Evolutionary conservation across 352 stramenopile genomes (phyloP).

Genomic region (Peronospora destructor): DNA sequence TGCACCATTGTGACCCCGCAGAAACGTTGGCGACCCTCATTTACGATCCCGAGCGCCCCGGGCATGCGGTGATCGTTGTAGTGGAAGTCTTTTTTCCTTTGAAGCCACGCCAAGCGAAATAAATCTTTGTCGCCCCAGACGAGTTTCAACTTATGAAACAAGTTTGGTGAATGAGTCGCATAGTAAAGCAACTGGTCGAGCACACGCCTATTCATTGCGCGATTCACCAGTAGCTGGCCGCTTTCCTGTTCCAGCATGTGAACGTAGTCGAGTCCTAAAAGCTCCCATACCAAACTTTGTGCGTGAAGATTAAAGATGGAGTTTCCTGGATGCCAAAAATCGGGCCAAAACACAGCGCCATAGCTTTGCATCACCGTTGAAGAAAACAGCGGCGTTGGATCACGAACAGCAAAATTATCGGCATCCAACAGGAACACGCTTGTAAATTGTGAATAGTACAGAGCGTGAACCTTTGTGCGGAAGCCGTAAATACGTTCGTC

Average conservation of each 20-base stretch:
- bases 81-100: slow-evolving; percentile 25
- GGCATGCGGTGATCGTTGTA: slow-evolving; percentile 36
- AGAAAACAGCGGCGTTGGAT: slow-evolving; percentile 40
- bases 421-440: slow-evolving; percentile 43
- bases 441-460: slow-evolving; percentile 47
- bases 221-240: slow-evolving; percentile 42
- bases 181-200: slow-evolving; percentile 48
- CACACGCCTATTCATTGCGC: slow-evolving; percentile 20
- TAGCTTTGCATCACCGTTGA: slow-evolving; percentile 23
- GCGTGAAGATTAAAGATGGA: slow-evolving; percentile 55
- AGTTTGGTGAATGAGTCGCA: slow-evolving; percentile 32
- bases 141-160: slow-evolving; percentile 45
- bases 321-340: slow-evolving; percentile 44
- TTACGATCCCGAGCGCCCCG: slow-evolving; percentile 38
- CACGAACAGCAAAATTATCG: slow-evolving; percentile 39
- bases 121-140: slow-evolving; percentile 55
- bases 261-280: slow-evolving; percentile 35
- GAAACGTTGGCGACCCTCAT: slow-evolving; percentile 28
- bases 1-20: slow-evolving; percentile 50
- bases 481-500: slow-evolving; percentile 45
- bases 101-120: slow-evolving; percentile 46
- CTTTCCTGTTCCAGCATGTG: slow-evolving; percentile 51
- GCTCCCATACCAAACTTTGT: slow-evolving; percentile 50
- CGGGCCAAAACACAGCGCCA: slow-evolving; percentile 45
- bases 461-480: slow-evolving; percentile 42